These are phyloP conservation scores for Mallotus nudiflorus DNA, from an alignment of 345 rosid genomes.

Conservation along the genomic window DNA sequence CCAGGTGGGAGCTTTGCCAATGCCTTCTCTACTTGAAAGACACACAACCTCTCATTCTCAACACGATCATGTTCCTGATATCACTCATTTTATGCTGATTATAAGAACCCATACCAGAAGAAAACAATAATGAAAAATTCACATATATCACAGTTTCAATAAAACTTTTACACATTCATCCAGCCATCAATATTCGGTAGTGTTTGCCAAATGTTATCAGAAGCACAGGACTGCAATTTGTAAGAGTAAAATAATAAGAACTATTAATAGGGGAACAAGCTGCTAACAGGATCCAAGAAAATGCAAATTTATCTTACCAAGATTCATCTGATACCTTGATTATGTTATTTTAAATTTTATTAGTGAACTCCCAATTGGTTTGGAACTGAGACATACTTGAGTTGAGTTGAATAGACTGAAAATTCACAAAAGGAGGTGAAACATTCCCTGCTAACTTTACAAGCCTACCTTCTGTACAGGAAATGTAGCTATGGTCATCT, in stretches of 20 bases:
- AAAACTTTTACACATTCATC: neutral
- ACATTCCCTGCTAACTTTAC: neutral
- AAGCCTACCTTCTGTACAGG: neutral
- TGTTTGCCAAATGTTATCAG: neutral
- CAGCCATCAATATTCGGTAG: neutral
- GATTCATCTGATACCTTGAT: neutral
- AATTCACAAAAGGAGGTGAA: neutral
- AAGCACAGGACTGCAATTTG: neutral
- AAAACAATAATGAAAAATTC: neutral
- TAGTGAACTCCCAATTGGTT: neutral
- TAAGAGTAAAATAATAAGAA: neutral
- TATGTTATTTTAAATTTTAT: neutral
- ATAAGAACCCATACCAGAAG: conserved; percentile 10
- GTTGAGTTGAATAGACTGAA: neutral
- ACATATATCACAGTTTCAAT: conserved; percentile 2
- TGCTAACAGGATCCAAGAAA: neutral
- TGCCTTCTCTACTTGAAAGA: conserved; percentile 73
- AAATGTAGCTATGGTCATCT: neutral
- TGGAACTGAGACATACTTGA: neutral
- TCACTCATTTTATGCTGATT: conserved; percentile 8
- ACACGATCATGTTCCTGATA: conserved; percentile 62
- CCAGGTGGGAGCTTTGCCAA: conserved; percentile 68
- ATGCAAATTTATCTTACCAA: neutral
- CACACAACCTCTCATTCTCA: conserved; percentile 79
- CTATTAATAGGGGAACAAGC: neutral